phyloP scores from a whole-genome alignment of 2,329 filamentous ascomycete species.

The Talaromyces sp. region DNA sequence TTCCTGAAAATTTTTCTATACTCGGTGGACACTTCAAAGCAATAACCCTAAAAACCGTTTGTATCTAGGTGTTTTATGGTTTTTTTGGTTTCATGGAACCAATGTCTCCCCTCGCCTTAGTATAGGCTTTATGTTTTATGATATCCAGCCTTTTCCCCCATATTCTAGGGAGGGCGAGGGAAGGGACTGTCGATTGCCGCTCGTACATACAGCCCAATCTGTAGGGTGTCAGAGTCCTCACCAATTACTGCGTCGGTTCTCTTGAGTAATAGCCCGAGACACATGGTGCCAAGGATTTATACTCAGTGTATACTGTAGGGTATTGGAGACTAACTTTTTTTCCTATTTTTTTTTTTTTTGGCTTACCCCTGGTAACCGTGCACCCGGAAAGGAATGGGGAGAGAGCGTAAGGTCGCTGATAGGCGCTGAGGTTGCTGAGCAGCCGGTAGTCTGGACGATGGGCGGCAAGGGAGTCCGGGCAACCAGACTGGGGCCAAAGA shows the following conservation, averaged over 20 bases:
- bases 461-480: slow-evolving; percentile 44
- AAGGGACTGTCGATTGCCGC: background rate
- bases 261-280: slow-evolving; percentile 5
- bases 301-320: background rate
- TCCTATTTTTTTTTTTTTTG: background rate
- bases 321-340: too few species aligned
- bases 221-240: background rate
- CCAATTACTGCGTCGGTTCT: background rate
- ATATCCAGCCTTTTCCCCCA: slow-evolving; percentile 1
- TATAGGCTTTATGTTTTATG: background rate
- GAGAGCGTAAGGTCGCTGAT: slow-evolving; percentile 29
- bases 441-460: slow-evolving; percentile 33
- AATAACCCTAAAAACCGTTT: slow-evolving; percentile 2
- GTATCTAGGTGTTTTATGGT: background rate
- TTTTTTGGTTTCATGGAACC: background rate
- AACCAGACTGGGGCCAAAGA: slow-evolving; percentile 31
- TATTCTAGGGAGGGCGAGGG: slow-evolving; percentile 1
- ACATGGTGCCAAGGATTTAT: slow-evolving; percentile 23
- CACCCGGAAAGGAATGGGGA: slow-evolving; percentile 15
- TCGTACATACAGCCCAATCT: background rate
- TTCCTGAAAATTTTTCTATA: slow-evolving; percentile 9
- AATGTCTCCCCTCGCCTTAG: background rate
- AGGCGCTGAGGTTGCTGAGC: slow-evolving; percentile 37
- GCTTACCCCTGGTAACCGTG: slow-evolving; percentile 7
- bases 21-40: background rate